Conservation (phyloP, 2,329 filamentous ascomycete genomes). For the Penicillium brasilianum region DNA sequence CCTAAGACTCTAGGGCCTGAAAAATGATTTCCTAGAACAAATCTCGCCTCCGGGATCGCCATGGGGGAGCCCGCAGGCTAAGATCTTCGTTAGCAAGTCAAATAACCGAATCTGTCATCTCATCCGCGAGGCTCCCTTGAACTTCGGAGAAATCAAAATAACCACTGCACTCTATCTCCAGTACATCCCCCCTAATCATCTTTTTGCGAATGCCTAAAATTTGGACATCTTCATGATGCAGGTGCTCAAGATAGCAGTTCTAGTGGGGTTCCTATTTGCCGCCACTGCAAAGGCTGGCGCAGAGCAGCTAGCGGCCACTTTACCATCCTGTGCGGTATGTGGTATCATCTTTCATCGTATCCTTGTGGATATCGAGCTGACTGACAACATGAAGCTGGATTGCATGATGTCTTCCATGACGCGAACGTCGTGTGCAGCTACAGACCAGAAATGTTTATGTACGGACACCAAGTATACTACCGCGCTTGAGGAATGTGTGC, state of each 20-base stretch:
- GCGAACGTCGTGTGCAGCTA: constrained; percentile 43
- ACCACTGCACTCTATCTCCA: neutral
- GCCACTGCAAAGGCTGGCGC: constrained; percentile 16
- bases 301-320: constrained; percentile 19
- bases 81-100: neutral
- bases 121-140: neutral
- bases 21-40: neutral
- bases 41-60: neutral
- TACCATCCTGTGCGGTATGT: constrained; percentile 34
- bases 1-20: neutral
- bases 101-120: neutral
- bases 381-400: constrained; percentile 26
- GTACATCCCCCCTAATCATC: neutral
- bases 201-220: constrained; percentile 11
- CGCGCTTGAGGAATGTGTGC: constrained; percentile 42
- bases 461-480: constrained; percentile 40
- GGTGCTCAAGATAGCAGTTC: constrained; percentile 5
- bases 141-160: neutral
- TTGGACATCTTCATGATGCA: constrained; percentile 14
- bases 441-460: constrained; percentile 50
- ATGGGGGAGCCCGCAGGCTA: neutral
- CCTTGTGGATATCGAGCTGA: neutral
- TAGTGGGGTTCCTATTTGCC: constrained; percentile 17
- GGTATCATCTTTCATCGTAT: no score
- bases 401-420: constrained; percentile 34